Evolutionary conservation across 2,329 filamentous ascomycete species (phyloP).

Genomic region (Exophiala mesophila): DNA sequence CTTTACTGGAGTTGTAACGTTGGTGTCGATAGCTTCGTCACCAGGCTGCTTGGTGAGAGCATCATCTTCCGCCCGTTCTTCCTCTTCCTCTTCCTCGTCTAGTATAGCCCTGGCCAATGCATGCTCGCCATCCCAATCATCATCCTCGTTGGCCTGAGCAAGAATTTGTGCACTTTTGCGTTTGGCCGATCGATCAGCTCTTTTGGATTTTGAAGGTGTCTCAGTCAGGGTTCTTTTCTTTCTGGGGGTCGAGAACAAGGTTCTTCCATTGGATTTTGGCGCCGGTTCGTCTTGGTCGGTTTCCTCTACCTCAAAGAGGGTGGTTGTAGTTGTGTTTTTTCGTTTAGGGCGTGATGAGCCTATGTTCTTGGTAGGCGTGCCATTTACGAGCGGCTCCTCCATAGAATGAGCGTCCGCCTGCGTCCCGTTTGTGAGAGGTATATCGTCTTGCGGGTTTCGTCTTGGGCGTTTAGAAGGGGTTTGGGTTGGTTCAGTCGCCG

Average conservation of each 20-base stretch:
- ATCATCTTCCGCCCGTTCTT: slow-evolving; percentile 29
- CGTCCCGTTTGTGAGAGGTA: slow-evolving; percentile 5
- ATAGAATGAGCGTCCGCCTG: slow-evolving; percentile 1
- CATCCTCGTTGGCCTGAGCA: slow-evolving; percentile 68
- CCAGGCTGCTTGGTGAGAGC: slow-evolving; percentile 27
- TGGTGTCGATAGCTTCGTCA: slow-evolving; percentile 30
- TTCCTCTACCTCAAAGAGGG: slow-evolving; percentile 13
- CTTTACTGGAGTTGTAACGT: slow-evolving; percentile 37
- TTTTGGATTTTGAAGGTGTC: slow-evolving; percentile 62
- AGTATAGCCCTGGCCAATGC: slow-evolving; percentile 64
- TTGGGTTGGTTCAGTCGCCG: slow-evolving; percentile 5
- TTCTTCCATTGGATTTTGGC: slow-evolving; percentile 30
- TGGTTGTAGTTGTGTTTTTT: slow-evolving; percentile 10
- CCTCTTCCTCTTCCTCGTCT: slow-evolving; percentile 41
- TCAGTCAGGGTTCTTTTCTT: slow-evolving; percentile 28
- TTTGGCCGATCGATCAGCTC: slow-evolving; percentile 78
- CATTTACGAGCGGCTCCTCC: slow-evolving; percentile 10
- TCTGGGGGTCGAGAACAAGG: slow-evolving; percentile 39
- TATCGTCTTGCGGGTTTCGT: slow-evolving; percentile 2
- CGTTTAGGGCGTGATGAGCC: slow-evolving; percentile 12
- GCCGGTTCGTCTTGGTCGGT: slow-evolving; percentile 21
- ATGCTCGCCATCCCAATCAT: slow-evolving; percentile 59
- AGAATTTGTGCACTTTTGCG: slow-evolving; percentile 76
- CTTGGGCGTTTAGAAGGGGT: slow-evolving; percentile 21
- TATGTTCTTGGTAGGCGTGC: slow-evolving; percentile 38